Evolutionary conservation across 192 early-diverging fungal genomes (phyloP).

Genomic region (Coemansia sp.): DNA sequence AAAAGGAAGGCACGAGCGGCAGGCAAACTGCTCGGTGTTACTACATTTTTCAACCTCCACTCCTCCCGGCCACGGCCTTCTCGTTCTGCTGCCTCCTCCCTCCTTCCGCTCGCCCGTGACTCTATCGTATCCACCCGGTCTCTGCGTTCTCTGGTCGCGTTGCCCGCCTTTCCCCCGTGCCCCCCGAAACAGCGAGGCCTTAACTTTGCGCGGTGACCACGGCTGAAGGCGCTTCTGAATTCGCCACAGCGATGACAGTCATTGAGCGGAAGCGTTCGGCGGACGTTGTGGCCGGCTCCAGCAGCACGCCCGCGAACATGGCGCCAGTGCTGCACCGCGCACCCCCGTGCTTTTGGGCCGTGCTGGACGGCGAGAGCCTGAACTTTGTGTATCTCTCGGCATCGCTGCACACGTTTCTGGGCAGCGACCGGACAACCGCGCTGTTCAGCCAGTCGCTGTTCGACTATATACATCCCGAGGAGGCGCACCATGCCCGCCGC

Average conservation of each 20-base stretch:
- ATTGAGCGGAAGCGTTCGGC: constrained; percentile 42
- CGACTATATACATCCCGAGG: constrained; percentile 52
- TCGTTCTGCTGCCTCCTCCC: too few relatives aligned
- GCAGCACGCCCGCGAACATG: background rate
- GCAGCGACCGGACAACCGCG: constrained; percentile 16
- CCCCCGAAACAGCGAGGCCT: background rate
- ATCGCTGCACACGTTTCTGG: constrained; percentile 36
- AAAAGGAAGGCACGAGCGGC: background rate
- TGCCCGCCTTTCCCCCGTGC: too few relatives aligned
- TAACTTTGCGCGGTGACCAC: background rate
- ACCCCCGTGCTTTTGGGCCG: constrained; percentile 51
- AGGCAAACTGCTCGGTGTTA: constrained; percentile 3
- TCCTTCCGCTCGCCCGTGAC: background rate
- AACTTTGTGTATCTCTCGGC: constrained; percentile 46
- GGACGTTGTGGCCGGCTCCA: constrained; percentile 17
- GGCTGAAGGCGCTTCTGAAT: background rate
- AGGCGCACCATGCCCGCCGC: constrained; percentile 39
- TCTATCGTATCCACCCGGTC: background rate
- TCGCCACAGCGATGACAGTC: constrained; percentile 29
- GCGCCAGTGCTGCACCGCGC: constrained; percentile 1
- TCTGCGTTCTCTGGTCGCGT: too few relatives aligned
- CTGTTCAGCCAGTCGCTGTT: constrained; percentile 38
- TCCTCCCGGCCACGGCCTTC: too few relatives aligned
- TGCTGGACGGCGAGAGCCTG: constrained; percentile 42
- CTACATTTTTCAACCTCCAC: constrained; percentile 14